These are phyloP conservation scores for Rubroboletus satanas DNA, from an alignment of 768 basidiomycete species.

Conservation along the genomic window DNA sequence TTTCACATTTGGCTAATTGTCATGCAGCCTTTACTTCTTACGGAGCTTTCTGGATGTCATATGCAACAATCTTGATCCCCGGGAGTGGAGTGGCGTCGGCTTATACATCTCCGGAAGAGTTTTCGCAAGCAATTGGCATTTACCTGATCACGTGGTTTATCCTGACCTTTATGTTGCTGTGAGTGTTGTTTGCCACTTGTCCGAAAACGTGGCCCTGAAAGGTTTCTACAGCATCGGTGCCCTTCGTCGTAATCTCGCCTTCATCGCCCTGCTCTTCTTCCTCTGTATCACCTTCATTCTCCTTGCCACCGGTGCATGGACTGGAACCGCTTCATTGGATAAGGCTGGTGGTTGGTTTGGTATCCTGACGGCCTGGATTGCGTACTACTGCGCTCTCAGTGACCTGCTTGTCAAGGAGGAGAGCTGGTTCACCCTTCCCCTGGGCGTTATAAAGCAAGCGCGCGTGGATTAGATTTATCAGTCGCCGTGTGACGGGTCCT, in stretches of 20 bases:
- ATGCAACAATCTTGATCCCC: slow-evolving; percentile 68
- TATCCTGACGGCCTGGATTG: slow-evolving; percentile 43
- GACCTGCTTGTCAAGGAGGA: slow-evolving; percentile 39
- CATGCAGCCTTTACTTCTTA: slow-evolving; percentile 70
- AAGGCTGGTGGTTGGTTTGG: slow-evolving; percentile 47
- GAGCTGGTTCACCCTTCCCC: slow-evolving; percentile 39
- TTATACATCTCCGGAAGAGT: slow-evolving; percentile 39
- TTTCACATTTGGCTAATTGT: neutral
- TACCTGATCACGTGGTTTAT: slow-evolving; percentile 73
- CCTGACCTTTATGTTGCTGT: slow-evolving; percentile 69
- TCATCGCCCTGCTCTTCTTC: slow-evolving; percentile 49
- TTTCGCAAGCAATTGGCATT: slow-evolving; percentile 63
- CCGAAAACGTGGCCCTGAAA: neutral
- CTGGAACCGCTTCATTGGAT: slow-evolving; percentile 12
- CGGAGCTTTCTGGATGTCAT: slow-evolving; percentile 89
- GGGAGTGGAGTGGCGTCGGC: slow-evolving; percentile 57
- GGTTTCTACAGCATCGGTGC: slow-evolving; percentile 40
- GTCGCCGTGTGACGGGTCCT: neutral
- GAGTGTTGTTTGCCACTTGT: slow-evolving; percentile 14
- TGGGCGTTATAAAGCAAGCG: slow-evolving; percentile 28
- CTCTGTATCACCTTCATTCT: slow-evolving; percentile 51
- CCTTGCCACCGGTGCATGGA: slow-evolving; percentile 40
- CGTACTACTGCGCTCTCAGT: slow-evolving; percentile 44
- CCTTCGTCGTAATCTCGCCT: slow-evolving; percentile 46
- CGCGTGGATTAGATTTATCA: neutral